These are phyloP conservation scores for Tricholomella constricta DNA, from an alignment of 768 basidiomycete genomes.

Conservation along the genomic window DNA sequence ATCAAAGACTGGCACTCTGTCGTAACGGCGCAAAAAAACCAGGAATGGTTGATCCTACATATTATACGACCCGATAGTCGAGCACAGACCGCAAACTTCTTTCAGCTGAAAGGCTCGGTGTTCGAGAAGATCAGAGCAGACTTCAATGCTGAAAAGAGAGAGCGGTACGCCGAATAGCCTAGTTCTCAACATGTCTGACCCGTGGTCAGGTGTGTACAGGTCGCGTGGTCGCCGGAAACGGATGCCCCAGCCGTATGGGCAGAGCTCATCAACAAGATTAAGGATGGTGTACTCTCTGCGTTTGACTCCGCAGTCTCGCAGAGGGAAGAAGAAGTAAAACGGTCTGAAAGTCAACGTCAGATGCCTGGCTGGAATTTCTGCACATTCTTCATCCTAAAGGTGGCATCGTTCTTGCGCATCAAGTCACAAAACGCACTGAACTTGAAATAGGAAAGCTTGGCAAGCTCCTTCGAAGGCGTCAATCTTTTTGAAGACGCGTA, in stretches of 20 bases:
- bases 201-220: constrained; percentile 69
- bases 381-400: constrained; percentile 95
- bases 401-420: constrained; percentile 25
- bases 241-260: constrained; percentile 84
- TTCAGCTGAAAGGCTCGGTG: constrained; percentile 82
- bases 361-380: constrained; percentile 99
- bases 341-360: constrained; percentile 85
- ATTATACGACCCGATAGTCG: constrained; percentile 75
- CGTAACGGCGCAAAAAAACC: constrained; percentile 69
- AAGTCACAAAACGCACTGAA: constrained; percentile 7
- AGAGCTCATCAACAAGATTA: constrained; percentile 84
- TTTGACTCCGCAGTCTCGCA: constrained; percentile 79
- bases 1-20: constrained; percentile 89
- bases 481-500: constrained; percentile 88
- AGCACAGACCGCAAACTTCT: constrained; percentile 63
- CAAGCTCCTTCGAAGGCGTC: constrained; percentile 89
- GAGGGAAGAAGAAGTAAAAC: constrained; percentile 87
- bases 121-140: constrained; percentile 90
- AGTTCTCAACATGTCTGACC: constrained; percentile 16
- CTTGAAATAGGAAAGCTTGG: constrained; percentile 81
- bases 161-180: constrained; percentile 53
- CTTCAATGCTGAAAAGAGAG: constrained; percentile 87
- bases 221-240: constrained; percentile 71
- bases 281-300: constrained; percentile 83
- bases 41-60: constrained; percentile 93